Base-by-base conservation (phyloP, 2,329 filamentous ascomycete species). In the Colletotrichum australisinense region DNA sequence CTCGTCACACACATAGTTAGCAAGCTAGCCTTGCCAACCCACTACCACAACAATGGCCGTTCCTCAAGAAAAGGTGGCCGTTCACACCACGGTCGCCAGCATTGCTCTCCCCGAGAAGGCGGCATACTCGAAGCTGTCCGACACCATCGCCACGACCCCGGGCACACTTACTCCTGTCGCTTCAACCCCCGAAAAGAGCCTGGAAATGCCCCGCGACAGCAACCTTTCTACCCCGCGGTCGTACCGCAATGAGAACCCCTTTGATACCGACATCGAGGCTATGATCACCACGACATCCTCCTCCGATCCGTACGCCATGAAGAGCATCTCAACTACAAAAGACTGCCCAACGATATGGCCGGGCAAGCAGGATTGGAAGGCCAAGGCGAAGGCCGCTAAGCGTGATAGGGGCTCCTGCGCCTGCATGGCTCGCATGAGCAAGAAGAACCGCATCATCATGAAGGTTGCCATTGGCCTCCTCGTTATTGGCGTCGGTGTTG, bases 331-430 rank as follows among this genome's bases (percentile, higher is more conserved):
- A 52, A 78, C 79, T 35, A 86, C 85, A 67, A 84, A 84, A 73
- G 88, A 91, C 73, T 88, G 86, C 77, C 84, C 87, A 57, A 70
- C 73, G 35, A 88, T 91, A 22, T 92, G 90, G 90, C 90, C 90
- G 5, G 87, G 88, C 69, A 86, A 89, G 78, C 85, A 87, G 28
- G 86, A 91, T 78, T 91, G 90, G 89, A 89, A 88, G 80, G 84
- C 86, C 73, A 89, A 90, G 83, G 88, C 88, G 74, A 88, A 88
- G 81, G 86, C 84, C 12, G 87, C 88, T 72, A 90, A 90, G 83
- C 87, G 85, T 73, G 82, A 85, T 63, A 80, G 80, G 62, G 83
- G 84, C 67, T 86, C 83, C 67, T 90, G 89, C 80, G 86, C 86
- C 68, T 89, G 85, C 74, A 83, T 92, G 81, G 86, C 87, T 57